These are phyloP conservation scores for Pseudotulostoma volvatum DNA, from an alignment of 495 filamentous ascomycete species.

Conservation along the genomic window DNA sequence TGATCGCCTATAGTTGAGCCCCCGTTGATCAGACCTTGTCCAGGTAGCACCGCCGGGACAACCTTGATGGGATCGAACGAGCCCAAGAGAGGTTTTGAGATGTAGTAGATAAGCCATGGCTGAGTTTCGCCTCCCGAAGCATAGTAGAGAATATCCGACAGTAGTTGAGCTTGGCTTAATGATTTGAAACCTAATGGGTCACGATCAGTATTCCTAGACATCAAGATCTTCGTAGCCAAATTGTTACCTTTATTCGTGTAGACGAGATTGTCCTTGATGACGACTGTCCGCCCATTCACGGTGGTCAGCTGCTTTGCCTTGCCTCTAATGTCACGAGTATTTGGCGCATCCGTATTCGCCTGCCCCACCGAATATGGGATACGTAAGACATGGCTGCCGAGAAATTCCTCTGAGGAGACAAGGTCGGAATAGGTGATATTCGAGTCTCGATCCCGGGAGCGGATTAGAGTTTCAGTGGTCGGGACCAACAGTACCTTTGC, in stretches of 20 bases:
- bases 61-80: constrained; percentile 59
- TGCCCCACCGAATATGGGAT: constrained; percentile 44
- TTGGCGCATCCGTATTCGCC: constrained; percentile 42
- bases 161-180: constrained; percentile 74
- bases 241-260: constrained; percentile 98
- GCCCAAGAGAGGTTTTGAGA: constrained; percentile 81
- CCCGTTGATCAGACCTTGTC: constrained; percentile 16
- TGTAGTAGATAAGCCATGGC: constrained; percentile 94
- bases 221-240: no score
- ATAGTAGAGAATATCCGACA: constrained; percentile 78
- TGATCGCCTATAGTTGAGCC: constrained; percentile 17
- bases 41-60: constrained; percentile 39
- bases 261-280: constrained; percentile 83
- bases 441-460: constrained; percentile 77
- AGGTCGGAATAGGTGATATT: constrained; percentile 63
- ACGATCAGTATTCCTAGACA: constrained; percentile 8
- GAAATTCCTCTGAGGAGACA: constrained; percentile 78
- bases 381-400: constrained; percentile 91
- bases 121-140: constrained; percentile 65
- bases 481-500: constrained; percentile 84
- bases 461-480: constrained; percentile 75
- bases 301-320: constrained; percentile 91
- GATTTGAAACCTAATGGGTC: constrained; percentile 66
- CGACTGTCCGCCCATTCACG: constrained; percentile 79
- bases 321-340: constrained; percentile 73